Evolutionary conservation across 208 protist species (phyloP), one percentile per base, ranked within the genome.

Genomic region (Porcisia deanei): DNA sequence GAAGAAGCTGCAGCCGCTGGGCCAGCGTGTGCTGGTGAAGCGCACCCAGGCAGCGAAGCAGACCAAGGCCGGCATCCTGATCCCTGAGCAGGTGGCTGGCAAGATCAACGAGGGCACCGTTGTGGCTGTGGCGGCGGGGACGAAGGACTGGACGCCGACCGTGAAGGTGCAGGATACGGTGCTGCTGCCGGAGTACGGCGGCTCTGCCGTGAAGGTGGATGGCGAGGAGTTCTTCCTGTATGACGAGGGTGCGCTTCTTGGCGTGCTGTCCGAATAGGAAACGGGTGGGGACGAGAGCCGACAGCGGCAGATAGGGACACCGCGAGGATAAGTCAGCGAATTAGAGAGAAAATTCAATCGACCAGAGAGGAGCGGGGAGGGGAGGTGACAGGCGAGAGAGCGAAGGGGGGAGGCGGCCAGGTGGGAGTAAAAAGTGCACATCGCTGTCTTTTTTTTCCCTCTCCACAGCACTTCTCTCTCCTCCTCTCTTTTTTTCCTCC

Each of bases 51-150:
- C 94, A n/a, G 91, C 91, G 67, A 96, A 94, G 88, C 90, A 97
- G 86, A 98, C 94, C 63, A 94, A 96, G 91, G 91, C 94, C n/a
- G 94, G 94, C 68, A 88, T 98, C 75, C 91, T 98, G 67, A 98
- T 98, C 79, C 94, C 94, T 25, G 91, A 97, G 88, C 91, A 96
- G 86, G 90, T 95, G n/a, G 91, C 92, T 22, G 89, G 89, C 59
- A 98, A 98, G 89, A 86, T 96, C 80, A 98, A 98, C 89, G 94
- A 98, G 88, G 94, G 91, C 74, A 97, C 88, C 16, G 91, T 98
- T 61, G 83, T 97, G 60, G 94, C 94, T 5, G 94, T 98, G 12
- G 92, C 94, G 30, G 88, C 89, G n/a, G 93, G 70, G 65, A 89
- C 85, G 73, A 95, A 94, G 89, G 94, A 98, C 83, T 98, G 92